Evolutionary conservation across 2,329 filamentous ascomycete genomes (phyloP), one percentile per base, ranked within the genome.

Genomic region (Fusarium sacchari): DNA sequence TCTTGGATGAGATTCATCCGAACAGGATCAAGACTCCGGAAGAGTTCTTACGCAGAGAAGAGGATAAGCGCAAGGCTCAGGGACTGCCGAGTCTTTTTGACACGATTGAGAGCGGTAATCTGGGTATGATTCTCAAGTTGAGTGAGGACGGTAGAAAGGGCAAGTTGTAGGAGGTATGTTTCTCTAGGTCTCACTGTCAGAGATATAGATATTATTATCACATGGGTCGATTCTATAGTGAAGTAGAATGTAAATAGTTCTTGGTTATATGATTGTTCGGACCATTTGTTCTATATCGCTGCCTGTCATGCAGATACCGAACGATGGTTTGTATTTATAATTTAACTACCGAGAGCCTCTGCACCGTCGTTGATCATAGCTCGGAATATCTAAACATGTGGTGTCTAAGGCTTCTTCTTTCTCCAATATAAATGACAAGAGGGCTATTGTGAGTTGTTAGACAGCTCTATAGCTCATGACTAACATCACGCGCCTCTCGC

Each of bases 1-100:
- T 74, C 0, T 18, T 74, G 2, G 62, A 74, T 30, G 56, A 74
- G 47, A 73, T 74, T 32, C 69, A 73, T 5, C 69, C 69, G 1
- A 28, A 42, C 0, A 66, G 70, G 6, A 56, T 64, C 39, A 73
- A 50, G 44, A 61, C 53, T 2, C 37, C 66, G 0, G 71, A 73
- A 24, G 62, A 74, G 10, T 73, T 68, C 24, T 65, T 71, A 14
- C 34, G 14, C 0, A 40, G 43, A 6, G 62, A 64, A 0, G 69
- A 73, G 22, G 66, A 73, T 15, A 68, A 40, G 32, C 50, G 50
- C 0, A 20, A n/a, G 7, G 3, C 18, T 1, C 39, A 39, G 18
- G 52, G 60, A n/a, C 26, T 46, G 0, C 15, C 13, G 0, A 9
- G 26, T 7, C 12, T 62, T 0, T 62, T 32, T 46, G 60, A 62